Percentiles rank a stretch among this genome's conserved stretches.
These are phyloP conservation scores for Adansonia grandidieri DNA, from an alignment of 441 rosid genomes.

Conservation along the genomic window DNA sequence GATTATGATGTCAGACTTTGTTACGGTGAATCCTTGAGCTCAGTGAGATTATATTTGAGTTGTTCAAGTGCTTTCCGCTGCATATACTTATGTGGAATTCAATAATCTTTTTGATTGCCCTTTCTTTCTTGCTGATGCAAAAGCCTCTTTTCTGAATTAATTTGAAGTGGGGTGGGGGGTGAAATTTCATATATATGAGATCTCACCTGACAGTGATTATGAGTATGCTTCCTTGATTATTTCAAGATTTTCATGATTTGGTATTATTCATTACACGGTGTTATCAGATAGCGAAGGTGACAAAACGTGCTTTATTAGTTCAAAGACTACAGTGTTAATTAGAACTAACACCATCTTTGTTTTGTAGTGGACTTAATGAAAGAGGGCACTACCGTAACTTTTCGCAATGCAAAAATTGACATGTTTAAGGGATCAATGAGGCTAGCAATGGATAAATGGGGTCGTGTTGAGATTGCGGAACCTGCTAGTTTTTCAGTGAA, in stretches of 20 bases:
- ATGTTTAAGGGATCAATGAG: slow-evolving; percentile 69
- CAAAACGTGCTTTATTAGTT: neutral
- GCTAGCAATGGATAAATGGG: slow-evolving; percentile 63
- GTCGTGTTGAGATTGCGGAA: slow-evolving; percentile 58
- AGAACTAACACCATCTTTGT: slow-evolving; percentile 20
- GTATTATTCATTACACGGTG: neutral
- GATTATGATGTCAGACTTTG: neutral
- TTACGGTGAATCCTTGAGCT: neutral
- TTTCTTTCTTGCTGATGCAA: neutral
- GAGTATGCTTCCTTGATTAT: neutral
- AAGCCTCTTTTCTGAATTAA: neutral
- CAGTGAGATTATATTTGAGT: neutral
- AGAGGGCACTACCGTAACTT: slow-evolving; percentile 51
- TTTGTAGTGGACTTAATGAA: slow-evolving; percentile 69
- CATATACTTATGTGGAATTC: neutral
- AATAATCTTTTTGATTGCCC: neutral
- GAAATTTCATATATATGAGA: neutral
- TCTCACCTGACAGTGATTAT: neutral
- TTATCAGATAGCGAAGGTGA: neutral
- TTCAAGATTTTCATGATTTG: neutral
- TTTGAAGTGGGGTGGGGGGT: neutral
- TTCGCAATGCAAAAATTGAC: slow-evolving; percentile 60
- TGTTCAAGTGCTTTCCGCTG: neutral
- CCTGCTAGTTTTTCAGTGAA: slow-evolving; percentile 68
- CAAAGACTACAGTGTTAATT: neutral